Conservation (phyloP, 805 yeast species). For the Nakazawaea peltata region DNA sequence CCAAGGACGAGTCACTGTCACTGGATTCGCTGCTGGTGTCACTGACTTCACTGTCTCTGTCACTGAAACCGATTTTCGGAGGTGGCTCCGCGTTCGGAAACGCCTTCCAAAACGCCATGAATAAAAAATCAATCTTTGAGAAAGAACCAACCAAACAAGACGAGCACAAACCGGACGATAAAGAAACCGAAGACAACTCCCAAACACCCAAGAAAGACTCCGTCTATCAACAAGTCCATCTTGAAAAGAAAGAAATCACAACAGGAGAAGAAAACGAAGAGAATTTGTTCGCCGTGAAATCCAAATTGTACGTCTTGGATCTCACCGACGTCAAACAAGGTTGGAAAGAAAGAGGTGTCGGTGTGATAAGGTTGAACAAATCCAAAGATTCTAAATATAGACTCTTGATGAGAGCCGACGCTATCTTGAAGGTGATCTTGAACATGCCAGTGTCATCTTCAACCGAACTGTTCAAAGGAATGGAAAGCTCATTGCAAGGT, state of each 20-base stretch:
- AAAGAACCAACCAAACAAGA: conserved; percentile 1
- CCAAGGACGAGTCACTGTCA: neutral
- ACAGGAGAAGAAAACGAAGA: conserved; percentile 92
- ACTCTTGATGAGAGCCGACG: conserved; percentile 86
- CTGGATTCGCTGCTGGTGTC: too few species aligned
- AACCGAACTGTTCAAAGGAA: conserved; percentile 65
- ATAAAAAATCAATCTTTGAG: conserved; percentile 53
- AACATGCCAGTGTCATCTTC: conserved; percentile 61
- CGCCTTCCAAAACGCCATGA: conserved; percentile 46
- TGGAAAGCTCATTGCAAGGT: conserved; percentile 76
- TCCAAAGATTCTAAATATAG: conserved; percentile 32
- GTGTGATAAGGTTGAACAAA: conserved; percentile 72
- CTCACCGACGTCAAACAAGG: conserved; percentile 60
- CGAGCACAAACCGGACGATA: conserved; percentile 13
- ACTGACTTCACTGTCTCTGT: too few species aligned
- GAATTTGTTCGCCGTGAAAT: conserved; percentile 58
- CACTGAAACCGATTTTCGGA: conserved; percentile 29
- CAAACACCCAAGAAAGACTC: conserved; percentile 17
- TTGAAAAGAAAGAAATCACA: conserved; percentile 48
- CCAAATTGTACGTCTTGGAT: conserved; percentile 73
- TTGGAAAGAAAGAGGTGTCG: conserved; percentile 96
- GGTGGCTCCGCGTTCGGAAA: conserved; percentile 38
- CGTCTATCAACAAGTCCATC: conserved; percentile 48
- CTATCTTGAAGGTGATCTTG: conserved; percentile 72
- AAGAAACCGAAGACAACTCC: conserved; percentile 19